Evolutionary conservation across 1,284 basidiomycete genomes (phyloP), one percentile per base, ranked within the genome.

Genomic region (Cerrena zonata): DNA sequence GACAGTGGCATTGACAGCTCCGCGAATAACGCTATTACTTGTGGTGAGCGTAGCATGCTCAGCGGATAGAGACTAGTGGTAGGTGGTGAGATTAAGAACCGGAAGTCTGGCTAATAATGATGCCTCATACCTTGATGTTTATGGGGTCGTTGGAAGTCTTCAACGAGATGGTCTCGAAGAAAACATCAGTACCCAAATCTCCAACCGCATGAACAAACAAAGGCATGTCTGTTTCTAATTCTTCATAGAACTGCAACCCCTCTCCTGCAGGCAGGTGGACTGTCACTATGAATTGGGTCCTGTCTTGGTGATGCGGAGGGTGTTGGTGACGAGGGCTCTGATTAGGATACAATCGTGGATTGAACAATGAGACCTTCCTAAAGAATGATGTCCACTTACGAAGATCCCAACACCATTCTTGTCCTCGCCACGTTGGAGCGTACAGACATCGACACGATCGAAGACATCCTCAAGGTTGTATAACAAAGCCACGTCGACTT

Each of bases 21-120:
- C 80, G 4, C 61, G 53, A 52, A 80, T 72, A 11, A 57, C 53
- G 21, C 65, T 67, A 37, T 76, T 71, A 1, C 61, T 38, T 1
- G 69, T 66, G 13, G 50, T 48, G 39, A 77, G 51, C 5, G 40
- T 36, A 15, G 62, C 66, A 11, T 55, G 48, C 3, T 65, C 57
- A 0, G 63, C 64, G 21, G 59, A 48, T 36, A 76, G 50, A 15
- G 68, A 68, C 73, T 75, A 44, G 7, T 1, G 3, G 26, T 4
- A 45, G 13, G 18, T 22, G 30, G 7, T 7, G 30, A 7, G 15
- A 34, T 7, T 34, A 34, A 34, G 7, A 34, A 34, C 30, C 12
- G 11, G 15, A 23, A 19, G 11, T 27, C n/a, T 46, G 19, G 15
- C 12, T 10, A 15, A 50, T n/a, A 4, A 50, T 18, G 30, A 36